Base-by-base conservation (phyloP, 2,329 filamentous ascomycete species). In the Colletotrichum chrysophilum region DNA sequence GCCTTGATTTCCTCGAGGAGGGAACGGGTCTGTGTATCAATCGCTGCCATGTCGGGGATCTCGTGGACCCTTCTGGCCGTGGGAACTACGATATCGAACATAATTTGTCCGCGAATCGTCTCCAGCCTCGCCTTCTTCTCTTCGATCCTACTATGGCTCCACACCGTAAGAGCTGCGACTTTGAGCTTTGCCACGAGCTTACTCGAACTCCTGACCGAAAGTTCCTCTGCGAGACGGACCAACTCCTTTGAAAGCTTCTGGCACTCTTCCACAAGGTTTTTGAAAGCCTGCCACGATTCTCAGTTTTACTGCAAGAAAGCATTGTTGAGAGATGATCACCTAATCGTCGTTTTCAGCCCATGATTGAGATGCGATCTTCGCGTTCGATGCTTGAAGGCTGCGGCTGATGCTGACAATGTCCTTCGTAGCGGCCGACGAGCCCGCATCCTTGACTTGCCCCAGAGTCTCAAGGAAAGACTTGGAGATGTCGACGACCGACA, bases 141-240 rank as follows among this genome's bases (percentile, higher is more conserved):
- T 4, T 21, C 0, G 5, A 48, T 48, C 18, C 12, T 12, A 1
- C 43, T 21, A 1, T 12, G 43, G 10, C 43, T 48, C 43, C 43
- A 21, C 18, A 48, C 12, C 0, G 38, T 21, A 1, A 1, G 38
- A 21, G 18, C 9, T 0, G 38, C 7, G 5, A 48, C 1, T 3
- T 48, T 48, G 5, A 48, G 1, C 38, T 1, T n/a, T 9, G 5
- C 4, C 5, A 48, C 1, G 0, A 48, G 9, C 3, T 0, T 2
- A 21, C 18, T 7, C 38, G 18, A 48, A 3, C 38, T 4, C 2
- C 9, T 1, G 3, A 7, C 3, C 0, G 38, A 48, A 4, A 48
- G 4, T 5, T n/a, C 5, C 0, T 12, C 38, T 4, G 1, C 10
- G 1, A 48, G 38, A 9, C 9, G 1, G 0, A 48, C 12, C 9